Conservation (phyloP, 2,329 filamentous ascomycete species). For the Botryotinia narcissicola region DNA sequence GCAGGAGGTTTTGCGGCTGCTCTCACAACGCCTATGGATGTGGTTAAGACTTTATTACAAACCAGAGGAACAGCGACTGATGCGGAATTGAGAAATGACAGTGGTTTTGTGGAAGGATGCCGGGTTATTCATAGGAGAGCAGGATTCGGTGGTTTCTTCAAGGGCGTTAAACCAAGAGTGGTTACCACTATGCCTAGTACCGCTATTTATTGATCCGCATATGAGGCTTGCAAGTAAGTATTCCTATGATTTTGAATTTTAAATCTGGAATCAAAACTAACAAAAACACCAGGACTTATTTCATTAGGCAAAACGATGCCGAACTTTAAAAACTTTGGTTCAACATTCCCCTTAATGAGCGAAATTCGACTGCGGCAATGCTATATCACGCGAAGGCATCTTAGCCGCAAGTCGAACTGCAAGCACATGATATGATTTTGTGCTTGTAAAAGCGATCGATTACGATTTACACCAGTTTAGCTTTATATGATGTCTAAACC, state of each 20-base stretch:
- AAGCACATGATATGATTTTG: conserved; percentile 2
- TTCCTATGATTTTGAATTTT: neutral
- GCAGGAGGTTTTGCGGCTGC: conserved; percentile 92
- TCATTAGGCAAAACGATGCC: conserved; percentile 53
- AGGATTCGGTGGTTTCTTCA: conserved; percentile 85
- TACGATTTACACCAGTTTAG: neutral
- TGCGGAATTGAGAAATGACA: conserved; percentile 54
- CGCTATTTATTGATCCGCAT: conserved; percentile 95
- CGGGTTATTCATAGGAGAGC: conserved; percentile 62
- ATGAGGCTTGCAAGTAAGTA: conserved; percentile 66
- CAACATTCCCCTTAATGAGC: neutral
- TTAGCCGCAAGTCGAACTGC: neutral
- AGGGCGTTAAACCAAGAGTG: conserved; percentile 84
- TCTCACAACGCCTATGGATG: conserved; percentile 92
- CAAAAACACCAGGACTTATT: conserved; percentile 52
- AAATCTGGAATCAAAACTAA: conserved; percentile 19
- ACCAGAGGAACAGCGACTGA: conserved; percentile 84
- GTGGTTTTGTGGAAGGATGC: conserved; percentile 36
- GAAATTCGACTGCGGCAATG: neutral
- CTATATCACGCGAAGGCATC: neutral
- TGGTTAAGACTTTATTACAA: conserved; percentile 96
- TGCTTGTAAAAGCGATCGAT: neutral
- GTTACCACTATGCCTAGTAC: conserved; percentile 98
- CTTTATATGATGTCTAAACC: neutral
- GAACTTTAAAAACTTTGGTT: conserved; percentile 27